phyloP scores from a whole-genome alignment of 73 alveolate species.

The Effrenium voratum region DNA sequence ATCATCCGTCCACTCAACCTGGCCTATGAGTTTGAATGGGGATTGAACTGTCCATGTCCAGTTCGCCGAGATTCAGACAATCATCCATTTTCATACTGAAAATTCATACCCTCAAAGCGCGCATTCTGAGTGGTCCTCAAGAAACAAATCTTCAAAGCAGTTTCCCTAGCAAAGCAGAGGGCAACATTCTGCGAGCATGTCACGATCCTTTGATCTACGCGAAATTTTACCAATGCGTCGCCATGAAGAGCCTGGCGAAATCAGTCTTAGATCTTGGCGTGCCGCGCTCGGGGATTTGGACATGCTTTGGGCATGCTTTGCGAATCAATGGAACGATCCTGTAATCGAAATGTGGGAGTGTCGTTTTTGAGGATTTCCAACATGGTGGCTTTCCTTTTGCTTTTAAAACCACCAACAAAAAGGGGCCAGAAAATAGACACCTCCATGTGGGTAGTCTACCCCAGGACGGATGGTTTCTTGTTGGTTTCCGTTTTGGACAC shows the following conservation, averaged over 20 bases:
- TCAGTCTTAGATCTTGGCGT: constrained; percentile 36
- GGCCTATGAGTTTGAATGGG: no score
- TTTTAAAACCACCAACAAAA: no score
- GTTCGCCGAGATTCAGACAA: not conserved
- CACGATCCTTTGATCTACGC: no score
- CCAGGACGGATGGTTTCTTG: not conserved
- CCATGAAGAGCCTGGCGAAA: constrained; percentile 49
- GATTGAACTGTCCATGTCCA: not conserved
- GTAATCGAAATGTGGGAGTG: not conserved
- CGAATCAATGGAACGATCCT: not conserved
- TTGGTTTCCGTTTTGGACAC: no score
- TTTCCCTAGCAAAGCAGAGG: not conserved
- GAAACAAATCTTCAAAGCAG: not conserved
- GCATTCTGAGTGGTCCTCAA: not conserved
- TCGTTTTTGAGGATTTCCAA: not conserved
- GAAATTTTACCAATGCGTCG: no score
- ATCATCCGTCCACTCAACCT: no score
- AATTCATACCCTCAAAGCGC: not conserved
- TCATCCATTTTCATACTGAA: not conserved
- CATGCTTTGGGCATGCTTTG: not conserved
- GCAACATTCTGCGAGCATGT: not conserved
- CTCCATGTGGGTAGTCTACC: not conserved
- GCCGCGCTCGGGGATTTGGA: not conserved
- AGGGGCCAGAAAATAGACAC: not conserved
- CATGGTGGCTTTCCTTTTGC: not conserved